These are phyloP conservation scores for Penicillium simplicissimum DNA, from an alignment of 495 filamentous ascomycete genomes.

Conservation along the genomic window DNA sequence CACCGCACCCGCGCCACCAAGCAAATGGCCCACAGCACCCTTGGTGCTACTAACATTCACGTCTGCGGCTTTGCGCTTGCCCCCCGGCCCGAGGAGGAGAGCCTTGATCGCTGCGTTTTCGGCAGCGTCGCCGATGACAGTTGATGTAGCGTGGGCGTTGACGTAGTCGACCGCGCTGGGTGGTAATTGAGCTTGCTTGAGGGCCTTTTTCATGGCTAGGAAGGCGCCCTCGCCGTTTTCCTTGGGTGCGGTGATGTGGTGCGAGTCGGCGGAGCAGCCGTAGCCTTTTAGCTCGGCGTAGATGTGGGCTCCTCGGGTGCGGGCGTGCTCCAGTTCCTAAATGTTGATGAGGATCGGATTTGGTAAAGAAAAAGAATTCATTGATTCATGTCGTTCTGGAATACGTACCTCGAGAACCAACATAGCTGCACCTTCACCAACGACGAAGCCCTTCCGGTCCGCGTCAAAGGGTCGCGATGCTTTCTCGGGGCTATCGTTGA, in stretches of 20 bases:
- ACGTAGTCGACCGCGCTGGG: conserved; percentile 83
- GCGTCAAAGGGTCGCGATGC: conserved; percentile 87
- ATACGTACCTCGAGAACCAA: conserved; percentile 72
- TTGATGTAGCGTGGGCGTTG: conserved; percentile 94
- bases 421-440: conserved; percentile 89
- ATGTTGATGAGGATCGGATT: not conserved
- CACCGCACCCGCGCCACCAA: conserved; percentile 86
- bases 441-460: conserved; percentile 82
- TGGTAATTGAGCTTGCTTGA: conserved; percentile 68
- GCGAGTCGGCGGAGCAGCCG: conserved; percentile 81
- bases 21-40: conserved; percentile 86
- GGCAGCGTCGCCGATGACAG: conserved; percentile 78
- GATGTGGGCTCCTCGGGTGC: conserved; percentile 71
- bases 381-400: not conserved
- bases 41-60: conserved; percentile 92
- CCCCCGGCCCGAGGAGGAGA: conserved; percentile 73
- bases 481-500: conserved; percentile 69
- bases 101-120: conserved; percentile 82
- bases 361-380: not conserved
- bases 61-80: conserved; percentile 57
- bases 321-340: conserved; percentile 83
- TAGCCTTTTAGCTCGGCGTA: conserved; percentile 92
- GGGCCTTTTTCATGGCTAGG: conserved; percentile 80
- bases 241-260: conserved; percentile 89
- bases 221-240: conserved; percentile 78